These are phyloP conservation scores for Wallacemonas sp. DNA, from an alignment of 208 protist species.

Conservation along the genomic window DNA sequence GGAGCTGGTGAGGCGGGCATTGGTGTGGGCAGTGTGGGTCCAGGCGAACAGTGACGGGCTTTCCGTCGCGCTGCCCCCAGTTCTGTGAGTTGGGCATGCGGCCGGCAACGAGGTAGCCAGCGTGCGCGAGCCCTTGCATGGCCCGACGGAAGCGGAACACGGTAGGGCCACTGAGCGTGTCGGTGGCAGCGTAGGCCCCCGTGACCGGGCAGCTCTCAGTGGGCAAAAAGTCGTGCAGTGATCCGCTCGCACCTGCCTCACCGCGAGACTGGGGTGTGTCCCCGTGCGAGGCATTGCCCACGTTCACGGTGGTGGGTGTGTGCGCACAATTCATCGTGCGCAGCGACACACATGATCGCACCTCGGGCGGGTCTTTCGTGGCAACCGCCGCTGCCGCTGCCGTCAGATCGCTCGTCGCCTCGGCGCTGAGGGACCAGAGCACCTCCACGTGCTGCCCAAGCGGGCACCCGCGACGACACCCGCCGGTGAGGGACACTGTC, in stretches of 20 bases:
- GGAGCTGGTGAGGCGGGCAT: conserved; percentile 13
- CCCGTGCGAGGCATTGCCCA: neutral
- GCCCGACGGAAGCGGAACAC: conserved; percentile 36
- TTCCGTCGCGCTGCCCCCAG: neutral
- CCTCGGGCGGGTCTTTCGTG: too few species aligned
- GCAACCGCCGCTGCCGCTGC: neutral
- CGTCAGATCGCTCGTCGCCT: conserved; percentile 19
- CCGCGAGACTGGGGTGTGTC: neutral
- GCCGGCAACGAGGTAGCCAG: conserved; percentile 37
- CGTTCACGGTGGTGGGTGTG: neutral
- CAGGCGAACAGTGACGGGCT: conserved; percentile 26
- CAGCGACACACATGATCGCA: neutral
- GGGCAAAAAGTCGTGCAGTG: too few species aligned
- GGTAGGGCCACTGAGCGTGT: conserved; percentile 15
- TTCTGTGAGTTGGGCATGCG: conserved; percentile 2
- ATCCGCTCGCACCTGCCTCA: neutral
- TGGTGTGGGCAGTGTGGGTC: conserved; percentile 19
- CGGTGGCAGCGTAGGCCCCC: conserved; percentile 13
- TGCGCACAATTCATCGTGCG: neutral
- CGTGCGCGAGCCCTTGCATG: conserved; percentile 28
- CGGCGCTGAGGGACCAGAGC: conserved; percentile 35
- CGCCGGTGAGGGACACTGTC: conserved; percentile 39
- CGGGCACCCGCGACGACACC: conserved; percentile 49
- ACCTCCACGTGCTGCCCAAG: conserved; percentile 22
- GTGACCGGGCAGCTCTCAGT: neutral